Evolutionary conservation across 108 stramenopile genomes (phyloP), one percentile per base, ranked within the genome.

Genomic region (Skeletonema tropicum): DNA sequence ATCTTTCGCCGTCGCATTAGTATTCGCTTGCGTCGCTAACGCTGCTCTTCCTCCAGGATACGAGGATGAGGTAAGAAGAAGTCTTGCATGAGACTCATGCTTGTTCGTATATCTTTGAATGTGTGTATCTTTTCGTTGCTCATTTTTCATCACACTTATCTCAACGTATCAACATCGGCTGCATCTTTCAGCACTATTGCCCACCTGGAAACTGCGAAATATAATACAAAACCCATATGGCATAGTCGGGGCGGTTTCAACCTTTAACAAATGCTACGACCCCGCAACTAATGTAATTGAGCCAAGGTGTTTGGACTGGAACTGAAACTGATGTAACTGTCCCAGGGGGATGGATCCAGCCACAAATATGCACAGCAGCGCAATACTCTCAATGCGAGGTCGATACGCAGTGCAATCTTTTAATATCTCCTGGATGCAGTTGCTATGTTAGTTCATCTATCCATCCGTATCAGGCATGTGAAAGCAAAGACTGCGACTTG

Each of bases 21-120:
- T 23, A 55, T 55, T 2, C 25, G 14, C 6, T 52, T 0, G 49
- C 23, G 2, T 52, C 21, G 23, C 17, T 33, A 48, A 33, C 0
- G 61, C 71, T n/a, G 73, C 64, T 11, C 64, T 73, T n/a, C 73
- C 73, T 8, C 73, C 73, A 30, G 73, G 73, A 11, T 73, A 73
- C 36, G 73, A 73, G 35, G 73, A 73, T 65, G 21, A 55, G 32
- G 52, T 55, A 23, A 55, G 23, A 14, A 17, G 6, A 45, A 15
- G 3, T 15, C 42, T 45, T 0, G 15, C 9, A 14, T 3, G 42
- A 13, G 13, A 41, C 39, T 13, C 13, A 41, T 12, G 39, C 13
- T 13, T 41, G 12, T 41, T 41, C 39, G 11, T 45, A n/a, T n/a
- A n/a, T 45, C 15, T n/a, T n/a, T 45, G n/a, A n/a, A n/a, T n/a